phyloP scores from a whole-genome alignment of 345 rosid genomes.

The Populus ilicifolia region DNA sequence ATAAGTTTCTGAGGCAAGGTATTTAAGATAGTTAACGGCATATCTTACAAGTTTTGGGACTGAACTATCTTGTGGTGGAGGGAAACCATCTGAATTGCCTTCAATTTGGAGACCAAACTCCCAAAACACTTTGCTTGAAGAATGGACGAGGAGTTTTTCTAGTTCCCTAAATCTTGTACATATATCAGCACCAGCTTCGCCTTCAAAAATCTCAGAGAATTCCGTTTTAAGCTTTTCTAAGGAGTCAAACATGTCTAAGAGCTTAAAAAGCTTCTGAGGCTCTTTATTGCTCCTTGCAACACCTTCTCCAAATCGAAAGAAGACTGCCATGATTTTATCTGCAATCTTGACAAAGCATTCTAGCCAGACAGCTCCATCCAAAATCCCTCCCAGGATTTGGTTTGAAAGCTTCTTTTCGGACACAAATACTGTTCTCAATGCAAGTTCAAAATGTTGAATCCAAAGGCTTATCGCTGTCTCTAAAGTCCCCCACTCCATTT shows the following conservation, averaged over 20 bases:
- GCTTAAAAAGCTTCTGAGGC: conserved; percentile 67
- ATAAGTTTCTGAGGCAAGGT: conserved; percentile 42
- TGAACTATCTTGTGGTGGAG: conserved; percentile 52
- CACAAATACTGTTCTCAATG: conserved; percentile 40
- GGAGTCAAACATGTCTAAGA: conserved; percentile 58
- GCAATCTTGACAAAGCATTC: conserved; percentile 63
- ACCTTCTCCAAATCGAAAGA: conserved; percentile 67
- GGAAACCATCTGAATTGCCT: conserved; percentile 50
- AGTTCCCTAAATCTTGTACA: conserved; percentile 53
- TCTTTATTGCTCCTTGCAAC: conserved; percentile 57
- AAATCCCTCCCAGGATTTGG: conserved; percentile 38
- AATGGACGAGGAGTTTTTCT: conserved; percentile 51
- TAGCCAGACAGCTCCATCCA: conserved; percentile 49
- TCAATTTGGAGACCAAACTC: conserved; percentile 65
- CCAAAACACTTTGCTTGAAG: conserved; percentile 58
- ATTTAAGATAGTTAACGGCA: conserved; percentile 56
- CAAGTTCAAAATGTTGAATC: conserved; percentile 55
- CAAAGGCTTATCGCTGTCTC: conserved; percentile 58
- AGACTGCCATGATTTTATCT: conserved; percentile 66
- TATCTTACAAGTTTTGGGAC: conserved; percentile 63
- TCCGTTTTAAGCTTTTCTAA: conserved; percentile 45
- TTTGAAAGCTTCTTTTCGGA: conserved; percentile 54
- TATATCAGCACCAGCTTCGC: conserved; percentile 57
- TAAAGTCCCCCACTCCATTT: conserved; percentile 60
- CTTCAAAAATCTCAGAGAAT: conserved; percentile 46